phyloP scores from a whole-genome alignment of 2,329 filamentous ascomycete species.

The Cladosporium sp. region DNA sequence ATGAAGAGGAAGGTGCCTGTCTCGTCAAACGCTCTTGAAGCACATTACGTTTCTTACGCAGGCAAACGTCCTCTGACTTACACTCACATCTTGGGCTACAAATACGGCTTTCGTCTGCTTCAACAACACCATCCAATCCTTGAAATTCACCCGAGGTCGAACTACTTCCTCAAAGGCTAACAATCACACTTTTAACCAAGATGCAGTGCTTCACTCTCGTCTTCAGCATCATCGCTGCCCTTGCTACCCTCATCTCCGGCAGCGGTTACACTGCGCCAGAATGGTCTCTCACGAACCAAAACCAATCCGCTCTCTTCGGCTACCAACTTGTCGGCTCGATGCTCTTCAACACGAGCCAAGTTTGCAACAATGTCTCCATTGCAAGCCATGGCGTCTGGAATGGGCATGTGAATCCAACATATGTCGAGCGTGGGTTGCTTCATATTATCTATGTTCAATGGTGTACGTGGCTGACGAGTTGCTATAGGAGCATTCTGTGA shows the following conservation, averaged over 20 bases:
- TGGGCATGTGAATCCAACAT: slow-evolving; percentile 19
- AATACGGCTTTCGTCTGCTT: not conserved
- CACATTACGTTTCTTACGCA: not conserved
- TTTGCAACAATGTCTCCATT: slow-evolving; percentile 19
- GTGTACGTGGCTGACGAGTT: not conserved
- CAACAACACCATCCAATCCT: not conserved
- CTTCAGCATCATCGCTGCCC: slow-evolving; percentile 12
- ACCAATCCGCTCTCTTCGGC: slow-evolving; percentile 31
- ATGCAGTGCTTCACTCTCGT: slow-evolving; percentile 23
- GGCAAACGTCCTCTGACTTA: not conserved
- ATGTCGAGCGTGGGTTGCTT: not conserved
- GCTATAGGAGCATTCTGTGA: slow-evolving; percentile 12
- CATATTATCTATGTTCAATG: not conserved
- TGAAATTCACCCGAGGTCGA: not conserved
- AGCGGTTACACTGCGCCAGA: slow-evolving; percentile 5
- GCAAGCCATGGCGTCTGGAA: slow-evolving; percentile 21
- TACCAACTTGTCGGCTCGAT: slow-evolving; percentile 32
- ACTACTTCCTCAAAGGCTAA: not conserved
- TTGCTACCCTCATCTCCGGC: not conserved
- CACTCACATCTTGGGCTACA: not conserved
- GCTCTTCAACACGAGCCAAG: slow-evolving; percentile 24
- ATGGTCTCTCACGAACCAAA: slow-evolving; percentile 21
- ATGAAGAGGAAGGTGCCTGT: not conserved
- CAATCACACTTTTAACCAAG: not conserved
- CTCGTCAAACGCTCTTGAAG: not conserved